These are phyloP conservation scores for Endocalyx cinctus DNA, from an alignment of 2,329 filamentous ascomycete genomes.

Conservation along the genomic window DNA sequence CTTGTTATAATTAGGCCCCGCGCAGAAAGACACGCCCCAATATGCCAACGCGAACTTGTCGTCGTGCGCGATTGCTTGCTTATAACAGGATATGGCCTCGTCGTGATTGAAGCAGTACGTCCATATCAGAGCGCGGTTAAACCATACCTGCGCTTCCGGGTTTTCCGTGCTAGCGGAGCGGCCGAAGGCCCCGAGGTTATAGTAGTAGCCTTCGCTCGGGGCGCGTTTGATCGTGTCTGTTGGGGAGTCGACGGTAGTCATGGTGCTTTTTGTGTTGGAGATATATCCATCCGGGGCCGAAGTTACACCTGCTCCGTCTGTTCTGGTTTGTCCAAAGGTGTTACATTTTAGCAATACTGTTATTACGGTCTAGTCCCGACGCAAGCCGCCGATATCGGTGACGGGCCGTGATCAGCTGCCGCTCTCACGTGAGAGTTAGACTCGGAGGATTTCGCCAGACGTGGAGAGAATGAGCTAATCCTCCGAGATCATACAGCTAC, in stretches of 20 bases:
- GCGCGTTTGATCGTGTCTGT: not conserved
- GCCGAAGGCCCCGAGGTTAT: slow-evolving; percentile 43
- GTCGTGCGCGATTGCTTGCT: slow-evolving; percentile 40
- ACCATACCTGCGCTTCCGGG: slow-evolving; percentile 47
- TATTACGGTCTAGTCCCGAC: no score
- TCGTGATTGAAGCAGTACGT: slow-evolving; percentile 58
- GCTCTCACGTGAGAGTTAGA: no score
- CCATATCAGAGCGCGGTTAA: slow-evolving; percentile 54
- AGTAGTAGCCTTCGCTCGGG: not conserved
- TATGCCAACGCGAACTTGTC: slow-evolving; percentile 41
- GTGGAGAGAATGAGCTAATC: no score
- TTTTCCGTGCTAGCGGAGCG: slow-evolving; percentile 41
- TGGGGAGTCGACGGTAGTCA: not conserved
- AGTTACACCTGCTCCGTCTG: no score
- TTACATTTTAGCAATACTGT: no score
- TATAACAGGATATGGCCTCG: slow-evolving; percentile 47
- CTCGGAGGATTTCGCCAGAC: no score
- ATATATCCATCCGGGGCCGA: not conserved
- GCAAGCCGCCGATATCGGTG: no score
- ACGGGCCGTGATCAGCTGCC: no score
- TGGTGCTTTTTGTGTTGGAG: not conserved
- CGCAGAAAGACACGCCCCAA: slow-evolving; percentile 51
- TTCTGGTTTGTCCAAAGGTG: no score
- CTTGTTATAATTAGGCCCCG: slow-evolving; percentile 49
- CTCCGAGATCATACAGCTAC: no score